Conservation (phyloP, 129 eudicot species). For the Sambucus nigra region DNA sequence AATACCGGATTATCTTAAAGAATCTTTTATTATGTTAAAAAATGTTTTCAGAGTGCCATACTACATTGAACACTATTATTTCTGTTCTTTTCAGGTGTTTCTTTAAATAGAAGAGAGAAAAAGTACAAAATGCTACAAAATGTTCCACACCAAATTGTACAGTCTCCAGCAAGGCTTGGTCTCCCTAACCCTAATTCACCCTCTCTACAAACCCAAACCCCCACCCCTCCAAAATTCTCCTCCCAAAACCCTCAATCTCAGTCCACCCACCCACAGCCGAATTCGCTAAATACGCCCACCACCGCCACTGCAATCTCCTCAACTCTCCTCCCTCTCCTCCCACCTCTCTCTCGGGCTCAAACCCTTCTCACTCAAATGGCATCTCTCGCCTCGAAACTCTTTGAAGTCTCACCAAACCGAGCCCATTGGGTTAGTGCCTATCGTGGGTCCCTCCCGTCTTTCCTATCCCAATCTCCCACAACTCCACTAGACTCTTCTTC, state of each 20-base stretch:
- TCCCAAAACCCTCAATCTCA: slow-evolving; percentile 56
- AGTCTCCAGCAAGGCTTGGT: slow-evolving; percentile 91
- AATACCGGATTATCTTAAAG: too few relatives aligned
- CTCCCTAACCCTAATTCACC: slow-evolving; percentile 93
- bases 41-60: background rate
- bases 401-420: slow-evolving; percentile 82
- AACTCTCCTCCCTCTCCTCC: slow-evolving; percentile 74
- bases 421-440: slow-evolving; percentile 70
- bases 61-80: background rate
- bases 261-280: slow-evolving; percentile 32
- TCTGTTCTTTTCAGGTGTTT: background rate
- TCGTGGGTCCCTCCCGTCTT: slow-evolving; percentile 79
- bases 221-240: slow-evolving; percentile 50
- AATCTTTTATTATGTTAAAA: too few relatives aligned
- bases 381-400: slow-evolving; percentile 58
- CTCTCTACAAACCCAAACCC: slow-evolving; percentile 54
- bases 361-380: slow-evolving; percentile 79
- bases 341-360: slow-evolving; percentile 82
- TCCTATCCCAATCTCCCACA: slow-evolving; percentile 30
- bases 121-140: slow-evolving; percentile 62
- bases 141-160: slow-evolving; percentile 72
- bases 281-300: slow-evolving; percentile 25
- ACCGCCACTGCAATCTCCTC: slow-evolving; percentile 42
- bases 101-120: background rate
- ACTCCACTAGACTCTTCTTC: slow-evolving; percentile 36